Conservation (phyloP, 768 basidiomycete genomes). For the Leccinum subgranulosum region DNA sequence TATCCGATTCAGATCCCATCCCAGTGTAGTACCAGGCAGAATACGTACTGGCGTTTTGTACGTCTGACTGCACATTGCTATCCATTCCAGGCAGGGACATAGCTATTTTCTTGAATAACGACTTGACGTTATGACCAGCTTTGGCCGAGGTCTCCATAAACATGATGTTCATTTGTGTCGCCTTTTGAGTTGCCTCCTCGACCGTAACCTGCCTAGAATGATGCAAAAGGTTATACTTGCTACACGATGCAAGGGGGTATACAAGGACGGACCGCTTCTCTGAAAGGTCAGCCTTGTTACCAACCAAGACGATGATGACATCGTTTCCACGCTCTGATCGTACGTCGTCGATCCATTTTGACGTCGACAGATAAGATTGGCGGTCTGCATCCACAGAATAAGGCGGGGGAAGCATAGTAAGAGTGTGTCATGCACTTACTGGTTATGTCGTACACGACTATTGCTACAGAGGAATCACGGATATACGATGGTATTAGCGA, state of each 20-base stretch:
- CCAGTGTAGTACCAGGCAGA: neutral
- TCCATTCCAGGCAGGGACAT: conserved; percentile 97
- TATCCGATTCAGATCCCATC: conserved; percentile 2
- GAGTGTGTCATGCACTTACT: conserved; percentile 51
- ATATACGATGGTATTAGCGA: conserved; percentile 98
- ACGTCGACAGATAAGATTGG: conserved; percentile 95
- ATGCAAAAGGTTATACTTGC: conserved; percentile 9
- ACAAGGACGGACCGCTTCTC: conserved; percentile 81
- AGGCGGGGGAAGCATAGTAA: conserved; percentile 3
- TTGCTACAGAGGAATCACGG: conserved; percentile 96
- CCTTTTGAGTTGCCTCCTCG: conserved; percentile 91
- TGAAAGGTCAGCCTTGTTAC: conserved; percentile 98
- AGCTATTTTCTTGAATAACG: conserved; percentile 98
- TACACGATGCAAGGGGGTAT: neutral
- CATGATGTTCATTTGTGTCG: conserved; percentile 90
- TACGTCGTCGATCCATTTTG: conserved; percentile 99
- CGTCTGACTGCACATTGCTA: conserved; percentile 62
- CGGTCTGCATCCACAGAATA: conserved; percentile 56
- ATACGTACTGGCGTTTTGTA: conserved; percentile 47
- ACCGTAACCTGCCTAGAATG: conserved; percentile 91
- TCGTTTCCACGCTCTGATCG: conserved; percentile 96
- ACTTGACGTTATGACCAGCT: conserved; percentile 98
- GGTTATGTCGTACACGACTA: conserved; percentile 98
- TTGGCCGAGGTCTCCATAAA: conserved; percentile 99
- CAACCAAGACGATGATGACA: conserved; percentile 96